Evolutionary conservation across 345 rosid species (phyloP), one percentile per base, ranked within the genome.

Genomic region (Linum lewisii): DNA sequence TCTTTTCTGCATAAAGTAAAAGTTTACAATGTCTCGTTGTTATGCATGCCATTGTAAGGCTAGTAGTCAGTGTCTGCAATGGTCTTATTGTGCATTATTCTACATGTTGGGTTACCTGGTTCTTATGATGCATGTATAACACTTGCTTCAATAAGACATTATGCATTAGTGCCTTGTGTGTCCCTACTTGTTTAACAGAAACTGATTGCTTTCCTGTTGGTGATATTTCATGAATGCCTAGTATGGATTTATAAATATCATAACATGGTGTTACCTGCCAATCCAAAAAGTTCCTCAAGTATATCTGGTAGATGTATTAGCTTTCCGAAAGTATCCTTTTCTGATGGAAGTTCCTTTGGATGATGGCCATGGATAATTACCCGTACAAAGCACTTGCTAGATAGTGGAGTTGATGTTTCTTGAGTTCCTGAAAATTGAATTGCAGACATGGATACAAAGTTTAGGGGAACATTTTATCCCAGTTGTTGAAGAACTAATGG

Each of bases 361-460:
- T 75, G 72, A 61, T 86, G 78, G 60, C 88, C 81, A 50, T 88
- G 90, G 56, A 88, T 84, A 61, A 83, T 83, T 68, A 85, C 95
- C 76, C 95, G 72, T 65, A 54, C 76, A 2, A 66, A 72, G 20
- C 36, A 52, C 73, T 59, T 62, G 53, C 66, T 77, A 64, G 71
- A 57, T 52, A 51, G 61, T 57, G 72, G 68, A 59, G 52, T 44
- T 19, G 61, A 62, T 38, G 56, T 67, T 67, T 62, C 69, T 53
- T 54, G 67, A 54, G 50, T 72, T 73, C 71, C 91, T 85, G 81
- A 69, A 53, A 70, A 67, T 64, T 47, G 32, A 49, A 15, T 51
- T 14, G 19, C 24, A 24, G 6, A 21, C 11, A 51, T 14, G 37
- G 11, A 26, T 6, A 24, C 18, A 21, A 54, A 54, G n/a, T 54